Base-by-base conservation (phyloP, 805 yeast species). In the Candida hungchunana region DNA sequence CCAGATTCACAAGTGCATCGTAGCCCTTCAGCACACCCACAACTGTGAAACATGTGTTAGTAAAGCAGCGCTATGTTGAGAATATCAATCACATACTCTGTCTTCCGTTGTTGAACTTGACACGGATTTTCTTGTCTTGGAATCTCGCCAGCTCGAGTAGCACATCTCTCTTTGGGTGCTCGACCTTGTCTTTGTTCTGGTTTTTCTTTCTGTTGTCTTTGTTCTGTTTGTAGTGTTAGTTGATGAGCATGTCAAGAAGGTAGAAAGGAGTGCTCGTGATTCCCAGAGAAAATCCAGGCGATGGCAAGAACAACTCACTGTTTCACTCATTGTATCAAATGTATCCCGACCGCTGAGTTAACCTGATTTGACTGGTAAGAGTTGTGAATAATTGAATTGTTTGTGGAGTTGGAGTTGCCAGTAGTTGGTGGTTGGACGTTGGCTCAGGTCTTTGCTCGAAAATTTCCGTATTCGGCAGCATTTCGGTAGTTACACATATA, bases 31-130 rank as follows among this genome's bases (percentile, higher is more conserved):
- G 71, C 1, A 66, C 64, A 23, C 98, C 98, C 83, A 77, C 54
- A 42, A 46, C 53, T 44, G 26, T n/a, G 23, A 3, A 5, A 8
- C 21, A 30, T 15, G 18, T 13, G 39, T 39, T 42, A 42, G 44
- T 39, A 21, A 20, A 8, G 11, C 11, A 20, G 23, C 23, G 23
- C 11, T 8, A 20, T 8, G 8, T 8, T 20, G 23, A 26, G 21
- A 11, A 8, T 23, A 26, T 27, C 8, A 7, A 17, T 17, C 15
- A 52, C 61, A 18, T 37, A 59, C 64, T 60, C 48, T 79, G 79
- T 54, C 97, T 76, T 6, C 96, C 96, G 10, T 95, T 95, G 47
- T 79, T 73, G 55, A 93, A 77, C 50, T 83, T 80, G 36, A 89
- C 90, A 50, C 80, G 72, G 26, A 90, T 77, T 47, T 69, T 60